Evolutionary conservation across 805 yeast species (phyloP).

Genomic region (Ogataea dorogensis): DNA sequence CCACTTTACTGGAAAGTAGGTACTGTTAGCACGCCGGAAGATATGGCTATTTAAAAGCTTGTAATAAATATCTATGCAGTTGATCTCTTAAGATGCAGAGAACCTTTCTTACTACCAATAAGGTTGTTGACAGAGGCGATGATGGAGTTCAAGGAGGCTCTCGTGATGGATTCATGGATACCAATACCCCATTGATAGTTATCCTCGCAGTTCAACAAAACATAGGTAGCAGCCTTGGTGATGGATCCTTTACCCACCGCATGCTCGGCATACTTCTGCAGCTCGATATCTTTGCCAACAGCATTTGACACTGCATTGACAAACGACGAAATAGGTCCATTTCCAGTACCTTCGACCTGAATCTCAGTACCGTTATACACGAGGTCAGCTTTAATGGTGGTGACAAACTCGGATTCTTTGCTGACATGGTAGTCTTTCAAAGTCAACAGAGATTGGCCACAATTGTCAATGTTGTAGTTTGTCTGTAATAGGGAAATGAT

Average conservation of each 20-base stretch:
- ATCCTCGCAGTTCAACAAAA: conserved; percentile 34
- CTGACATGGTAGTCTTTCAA: conserved; percentile 42
- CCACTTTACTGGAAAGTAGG: conserved; percentile 65
- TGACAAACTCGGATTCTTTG: conserved; percentile 39
- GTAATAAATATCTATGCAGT: conserved; percentile 12
- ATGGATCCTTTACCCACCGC: conserved; percentile 69
- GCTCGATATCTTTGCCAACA: conserved; percentile 55
- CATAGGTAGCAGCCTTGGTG: conserved; percentile 73
- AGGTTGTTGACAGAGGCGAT: conserved; percentile 60
- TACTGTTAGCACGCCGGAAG: conserved; percentile 35
- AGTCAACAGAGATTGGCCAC: conserved; percentile 34
- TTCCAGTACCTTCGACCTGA: conserved; percentile 58
- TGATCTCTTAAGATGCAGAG: conserved; percentile 13
- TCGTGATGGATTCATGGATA: conserved; percentile 83
- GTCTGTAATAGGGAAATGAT: conserved; percentile 55
- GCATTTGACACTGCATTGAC: conserved; percentile 58
- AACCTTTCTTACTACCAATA: conserved; percentile 17
- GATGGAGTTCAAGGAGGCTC: conserved; percentile 73
- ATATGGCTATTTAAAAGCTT: too few species aligned
- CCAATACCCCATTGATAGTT: conserved; percentile 82
- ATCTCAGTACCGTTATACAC: conserved; percentile 34
- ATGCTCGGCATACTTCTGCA: conserved; percentile 68
- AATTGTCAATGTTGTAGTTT: conserved; percentile 49
- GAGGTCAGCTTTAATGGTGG: conserved; percentile 43
- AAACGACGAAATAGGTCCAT: conserved; percentile 77